These are phyloP conservation scores for Davidsoniella australis DNA, from an alignment of 2,329 filamentous ascomycete genomes.

Conservation along the genomic window DNA sequence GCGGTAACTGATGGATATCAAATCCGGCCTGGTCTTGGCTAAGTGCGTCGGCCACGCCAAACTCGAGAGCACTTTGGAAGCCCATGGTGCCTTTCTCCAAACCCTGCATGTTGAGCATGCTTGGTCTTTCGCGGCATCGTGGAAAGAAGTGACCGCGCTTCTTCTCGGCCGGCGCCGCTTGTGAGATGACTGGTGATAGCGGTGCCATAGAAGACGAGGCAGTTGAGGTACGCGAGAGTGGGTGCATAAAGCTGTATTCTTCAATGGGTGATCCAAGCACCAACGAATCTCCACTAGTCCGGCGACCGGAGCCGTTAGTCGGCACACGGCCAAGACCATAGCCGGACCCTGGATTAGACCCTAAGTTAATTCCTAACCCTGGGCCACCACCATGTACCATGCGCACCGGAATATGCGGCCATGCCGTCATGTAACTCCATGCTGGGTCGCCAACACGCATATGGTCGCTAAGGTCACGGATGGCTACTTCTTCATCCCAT, in stretches of 20 bases:
- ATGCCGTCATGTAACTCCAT: slow-evolving; percentile 45
- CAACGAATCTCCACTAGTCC: slow-evolving; percentile 6
- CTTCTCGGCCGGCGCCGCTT: slow-evolving; percentile 22
- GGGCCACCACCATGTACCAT: too few relatives aligned
- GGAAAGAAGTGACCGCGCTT: slow-evolving; percentile 40
- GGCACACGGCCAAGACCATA: slow-evolving; percentile 1
- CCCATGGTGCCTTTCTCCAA: slow-evolving; percentile 55
- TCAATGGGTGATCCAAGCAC: slow-evolving; percentile 5
- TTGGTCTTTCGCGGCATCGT: slow-evolving; percentile 44
- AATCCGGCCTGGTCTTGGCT: slow-evolving; percentile 46
- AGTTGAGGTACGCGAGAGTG: slow-evolving; percentile 9
- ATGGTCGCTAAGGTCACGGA: slow-evolving; percentile 48
- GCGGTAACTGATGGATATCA: slow-evolving; percentile 32
- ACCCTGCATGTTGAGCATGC: slow-evolving; percentile 57
- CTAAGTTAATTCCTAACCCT: background rate
- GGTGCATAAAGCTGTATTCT: slow-evolving; percentile 2
- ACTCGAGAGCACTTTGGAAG: slow-evolving; percentile 49
- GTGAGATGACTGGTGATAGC: slow-evolving; percentile 12
- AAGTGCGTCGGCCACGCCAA: slow-evolving; percentile 46
- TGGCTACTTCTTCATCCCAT: slow-evolving; percentile 44
- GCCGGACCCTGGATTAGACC: background rate
- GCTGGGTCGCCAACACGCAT: slow-evolving; percentile 44
- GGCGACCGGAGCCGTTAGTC: slow-evolving; percentile 19
- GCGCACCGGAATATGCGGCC: slow-evolving; percentile 36
- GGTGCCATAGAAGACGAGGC: slow-evolving; percentile 22